phyloP scores from a whole-genome alignment of 1,284 basidiomycete species.

The Fistulina hepatica region DNA sequence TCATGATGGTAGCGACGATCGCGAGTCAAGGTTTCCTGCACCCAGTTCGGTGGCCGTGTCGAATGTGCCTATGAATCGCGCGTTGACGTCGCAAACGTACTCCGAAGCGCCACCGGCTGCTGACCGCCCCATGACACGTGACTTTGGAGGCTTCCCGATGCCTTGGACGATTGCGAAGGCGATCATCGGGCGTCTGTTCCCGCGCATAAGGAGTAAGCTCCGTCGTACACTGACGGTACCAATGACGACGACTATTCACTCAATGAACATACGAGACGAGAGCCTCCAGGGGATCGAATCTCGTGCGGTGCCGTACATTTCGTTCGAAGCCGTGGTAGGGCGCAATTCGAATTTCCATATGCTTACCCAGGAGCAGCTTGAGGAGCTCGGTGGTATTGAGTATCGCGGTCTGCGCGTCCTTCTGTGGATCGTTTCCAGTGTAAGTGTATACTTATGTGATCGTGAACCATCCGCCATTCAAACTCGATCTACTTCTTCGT shows the following conservation, averaged over 20 bases:
- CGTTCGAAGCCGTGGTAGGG: constrained; percentile 77
- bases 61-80: too few species aligned
- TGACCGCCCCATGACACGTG: constrained; percentile 30
- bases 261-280: constrained; percentile 24
- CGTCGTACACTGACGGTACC: constrained; percentile 65
- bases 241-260: constrained; percentile 52
- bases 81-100: too few species aligned
- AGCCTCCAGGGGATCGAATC: constrained; percentile 28
- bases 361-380: constrained; percentile 74
- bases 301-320: constrained; percentile 70
- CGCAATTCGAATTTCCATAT: constrained; percentile 82
- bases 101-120: constrained; percentile 12
- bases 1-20: too few species aligned
- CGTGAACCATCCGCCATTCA: constrained; percentile 16
- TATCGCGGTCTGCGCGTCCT: constrained; percentile 80
- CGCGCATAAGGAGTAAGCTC: constrained; percentile 40
- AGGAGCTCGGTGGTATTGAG: constrained; percentile 91
- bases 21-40: too few species aligned
- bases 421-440: constrained; percentile 62
- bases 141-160: constrained; percentile 86
- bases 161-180: constrained; percentile 49
- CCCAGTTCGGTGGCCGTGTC: too few species aligned
- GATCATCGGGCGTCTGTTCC: constrained; percentile 45
- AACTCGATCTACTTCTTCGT: constrained; percentile 13
- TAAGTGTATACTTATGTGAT: constrained; percentile 34